A percentile compares a stretch with the other conserved stretches of the same genome.
phyloP scores from a whole-genome alignment of 2,329 filamentous ascomycete genomes.

The Penicillium sp. region DNA sequence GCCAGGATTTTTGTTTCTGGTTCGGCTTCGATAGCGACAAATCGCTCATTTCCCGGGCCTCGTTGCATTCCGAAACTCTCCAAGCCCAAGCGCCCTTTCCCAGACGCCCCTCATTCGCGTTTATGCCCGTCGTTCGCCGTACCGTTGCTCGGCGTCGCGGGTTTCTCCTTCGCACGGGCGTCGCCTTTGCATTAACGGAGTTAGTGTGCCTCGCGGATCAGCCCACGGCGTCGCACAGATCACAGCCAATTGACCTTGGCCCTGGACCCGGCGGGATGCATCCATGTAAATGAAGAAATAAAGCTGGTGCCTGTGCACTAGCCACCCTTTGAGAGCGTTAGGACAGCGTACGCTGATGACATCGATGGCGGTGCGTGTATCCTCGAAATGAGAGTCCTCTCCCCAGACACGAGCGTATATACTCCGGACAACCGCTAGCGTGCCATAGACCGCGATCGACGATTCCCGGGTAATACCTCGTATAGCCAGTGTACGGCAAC shows the following conservation, averaged over 20 bases:
- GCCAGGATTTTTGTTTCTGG: not conserved
- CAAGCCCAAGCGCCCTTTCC: no score
- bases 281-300: no score
- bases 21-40: no score
- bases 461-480: constrained; percentile 4
- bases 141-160: not conserved
- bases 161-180: constrained; percentile 5
- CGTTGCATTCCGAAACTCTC: no score
- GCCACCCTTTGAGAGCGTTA: constrained; percentile 1
- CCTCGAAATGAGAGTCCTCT: no score
- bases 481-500: constrained; percentile 12
- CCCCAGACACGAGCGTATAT: no score
- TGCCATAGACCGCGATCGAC: not conserved
- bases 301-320: no score
- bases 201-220: constrained; percentile 1
- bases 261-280: no score
- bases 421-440: no score
- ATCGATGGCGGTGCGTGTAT: constrained; percentile 20
- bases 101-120: no score
- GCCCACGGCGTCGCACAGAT: constrained; percentile 1
- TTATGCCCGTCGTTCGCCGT: no score
- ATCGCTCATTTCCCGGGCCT: no score
- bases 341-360: constrained; percentile 4
- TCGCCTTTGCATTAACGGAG: not conserved
- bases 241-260: constrained; percentile 3